Conservation (phyloP, 1,284 basidiomycete species). For the Papiliotrema fonsecae region DNA sequence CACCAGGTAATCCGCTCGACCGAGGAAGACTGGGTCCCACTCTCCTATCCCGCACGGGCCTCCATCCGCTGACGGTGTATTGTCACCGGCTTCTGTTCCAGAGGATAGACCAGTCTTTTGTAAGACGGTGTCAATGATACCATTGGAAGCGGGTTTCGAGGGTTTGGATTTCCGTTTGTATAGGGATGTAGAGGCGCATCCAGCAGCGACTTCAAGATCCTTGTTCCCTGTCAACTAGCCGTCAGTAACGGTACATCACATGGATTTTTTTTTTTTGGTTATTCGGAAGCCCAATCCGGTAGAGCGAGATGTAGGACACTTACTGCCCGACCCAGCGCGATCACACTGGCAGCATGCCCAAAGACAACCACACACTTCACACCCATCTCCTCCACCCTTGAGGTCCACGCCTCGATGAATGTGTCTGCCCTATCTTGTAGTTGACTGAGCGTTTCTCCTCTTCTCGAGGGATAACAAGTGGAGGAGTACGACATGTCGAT, state of each 20-base stretch:
- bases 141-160: background rate
- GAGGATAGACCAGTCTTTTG: background rate
- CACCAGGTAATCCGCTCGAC: constrained; percentile 41
- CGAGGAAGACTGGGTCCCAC: constrained; percentile 40
- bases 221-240: constrained; percentile 36
- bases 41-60: constrained; percentile 28
- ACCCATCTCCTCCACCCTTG: constrained; percentile 36
- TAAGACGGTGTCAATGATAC: background rate
- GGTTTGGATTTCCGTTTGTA: constrained; percentile 28
- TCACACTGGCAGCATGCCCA: constrained; percentile 52
- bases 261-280: too few species aligned
- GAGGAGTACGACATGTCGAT: constrained; percentile 41
- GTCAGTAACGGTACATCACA: background rate
- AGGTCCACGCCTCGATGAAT: constrained; percentile 38
- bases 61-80: background rate
- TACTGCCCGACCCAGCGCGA: constrained; percentile 45
- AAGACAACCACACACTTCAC: constrained; percentile 48
- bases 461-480: constrained; percentile 47
- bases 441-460: constrained; percentile 48
- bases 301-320: constrained; percentile 8
- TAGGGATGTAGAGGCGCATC: constrained; percentile 41
- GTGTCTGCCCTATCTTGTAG: constrained; percentile 43
- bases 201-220: constrained; percentile 34
- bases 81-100: background rate
- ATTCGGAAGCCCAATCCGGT: background rate